Percentiles rank a stretch among this genome's conserved stretches.
Evolutionary conservation across 2,329 filamentous ascomycete genomes (phyloP).

Genomic region (Epichloe scottii): DNA sequence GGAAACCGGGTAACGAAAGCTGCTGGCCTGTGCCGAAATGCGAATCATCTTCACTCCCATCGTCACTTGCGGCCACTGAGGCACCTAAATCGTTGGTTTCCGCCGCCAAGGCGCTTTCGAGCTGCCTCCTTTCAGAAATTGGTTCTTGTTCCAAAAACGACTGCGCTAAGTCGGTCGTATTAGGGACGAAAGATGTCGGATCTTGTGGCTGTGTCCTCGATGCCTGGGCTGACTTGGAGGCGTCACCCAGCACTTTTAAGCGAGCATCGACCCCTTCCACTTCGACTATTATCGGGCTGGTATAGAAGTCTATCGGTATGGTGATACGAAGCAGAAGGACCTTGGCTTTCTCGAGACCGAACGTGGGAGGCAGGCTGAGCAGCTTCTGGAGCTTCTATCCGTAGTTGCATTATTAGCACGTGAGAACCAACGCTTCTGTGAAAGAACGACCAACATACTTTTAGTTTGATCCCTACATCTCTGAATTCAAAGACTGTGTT

Average conservation of each 20-base stretch:
- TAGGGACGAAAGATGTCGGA: slow-evolving; percentile 39
- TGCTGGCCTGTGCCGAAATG: slow-evolving; percentile 57
- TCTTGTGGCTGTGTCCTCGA: slow-evolving; percentile 16
- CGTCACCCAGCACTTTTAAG: slow-evolving; percentile 35
- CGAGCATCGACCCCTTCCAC: slow-evolving; percentile 69
- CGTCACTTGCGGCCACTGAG: slow-evolving; percentile 47
- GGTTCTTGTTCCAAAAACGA: slow-evolving; percentile 68
- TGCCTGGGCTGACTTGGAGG: slow-evolving; percentile 30
- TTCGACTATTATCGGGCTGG: slow-evolving; percentile 70
- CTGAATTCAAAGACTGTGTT: slow-evolving; percentile 74
- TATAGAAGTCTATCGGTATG: slow-evolving; percentile 78
- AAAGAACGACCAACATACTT: slow-evolving; percentile 35
- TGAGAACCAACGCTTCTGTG: slow-evolving; percentile 8
- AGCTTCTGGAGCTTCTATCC: slow-evolving; percentile 64
- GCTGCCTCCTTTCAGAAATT: slow-evolving; percentile 47
- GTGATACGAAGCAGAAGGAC: slow-evolving; percentile 68
- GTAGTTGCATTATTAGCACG: slow-evolving; percentile 10
- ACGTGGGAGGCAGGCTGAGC: slow-evolving; percentile 59
- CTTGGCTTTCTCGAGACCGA: slow-evolving; percentile 61
- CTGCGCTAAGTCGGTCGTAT: slow-evolving; percentile 59
- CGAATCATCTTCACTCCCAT: slow-evolving; percentile 48
- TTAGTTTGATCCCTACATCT: slow-evolving; percentile 69
- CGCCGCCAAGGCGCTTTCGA: slow-evolving; percentile 56
- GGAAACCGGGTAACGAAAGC: slow-evolving; percentile 55
- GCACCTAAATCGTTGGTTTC: slow-evolving; percentile 50